A percentile compares a stretch with the other conserved stretches of the same genome.
phyloP scores from a whole-genome alignment of 768 basidiomycete species.

The Lentinula sp. region DNA sequence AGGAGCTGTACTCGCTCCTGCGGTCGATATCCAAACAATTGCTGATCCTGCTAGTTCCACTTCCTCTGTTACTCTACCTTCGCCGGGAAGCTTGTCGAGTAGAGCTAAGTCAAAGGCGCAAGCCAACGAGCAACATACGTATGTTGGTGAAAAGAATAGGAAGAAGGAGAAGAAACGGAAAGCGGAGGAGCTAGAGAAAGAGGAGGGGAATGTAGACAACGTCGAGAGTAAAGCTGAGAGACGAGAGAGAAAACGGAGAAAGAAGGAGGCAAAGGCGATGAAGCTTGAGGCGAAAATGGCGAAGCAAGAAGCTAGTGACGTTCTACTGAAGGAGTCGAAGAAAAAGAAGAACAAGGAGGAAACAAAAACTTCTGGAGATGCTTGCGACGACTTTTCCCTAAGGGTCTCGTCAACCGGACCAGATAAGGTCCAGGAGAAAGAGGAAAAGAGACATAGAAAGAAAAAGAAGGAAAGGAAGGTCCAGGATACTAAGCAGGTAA shows the following conservation, averaged over 20 bases:
- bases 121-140: conserved; percentile 4
- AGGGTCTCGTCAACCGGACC: not conserved
- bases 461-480: conserved; percentile 1
- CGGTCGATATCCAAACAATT: conserved; percentile 10
- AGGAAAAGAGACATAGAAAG: conserved; percentile 15
- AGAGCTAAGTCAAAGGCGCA: conserved; percentile 1
- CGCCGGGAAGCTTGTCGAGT: not conserved
- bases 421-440: not conserved
- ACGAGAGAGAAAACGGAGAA: not conserved
- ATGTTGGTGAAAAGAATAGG: conserved; percentile 7
- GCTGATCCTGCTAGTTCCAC: not conserved
- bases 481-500: not conserved
- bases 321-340: not conserved
- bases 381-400: not conserved
- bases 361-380: not conserved
- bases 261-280: not conserved
- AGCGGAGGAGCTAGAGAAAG: not conserved
- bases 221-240: conserved; percentile 9
- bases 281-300: not conserved
- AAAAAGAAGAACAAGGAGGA: not conserved
- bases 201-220: conserved; percentile 5
- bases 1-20: conserved; percentile 62
- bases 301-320: not conserved
- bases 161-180: conserved; percentile 8
- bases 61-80: not conserved